A percentile compares a stretch with the other conserved stretches of the same genome.
phyloP scores from a whole-genome alignment of 345 rosid genomes.

The Heritiera littoralis region DNA sequence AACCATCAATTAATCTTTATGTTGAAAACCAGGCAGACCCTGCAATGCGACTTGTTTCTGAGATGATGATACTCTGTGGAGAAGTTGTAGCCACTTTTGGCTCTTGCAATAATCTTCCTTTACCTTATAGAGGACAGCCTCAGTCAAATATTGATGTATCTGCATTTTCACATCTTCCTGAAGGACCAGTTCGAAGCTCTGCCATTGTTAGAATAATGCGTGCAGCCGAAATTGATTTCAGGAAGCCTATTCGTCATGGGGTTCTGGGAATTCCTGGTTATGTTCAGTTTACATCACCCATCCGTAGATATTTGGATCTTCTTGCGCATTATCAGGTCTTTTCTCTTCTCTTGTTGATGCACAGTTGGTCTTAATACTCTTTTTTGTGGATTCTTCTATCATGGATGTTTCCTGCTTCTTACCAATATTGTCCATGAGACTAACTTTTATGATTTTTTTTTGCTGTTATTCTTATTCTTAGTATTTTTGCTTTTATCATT shows the following conservation, averaged over 20 bases:
- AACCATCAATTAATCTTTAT: conserved; percentile 70
- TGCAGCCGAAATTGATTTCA: conserved; percentile 84
- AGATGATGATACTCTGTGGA: conserved; percentile 98
- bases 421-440: neutral
- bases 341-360: conserved; percentile 11
- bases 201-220: conserved; percentile 82
- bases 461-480: neutral
- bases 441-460: neutral
- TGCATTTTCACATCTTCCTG: conserved; percentile 84
- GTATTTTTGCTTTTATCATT: neutral
- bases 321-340: conserved; percentile 95
- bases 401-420: neutral
- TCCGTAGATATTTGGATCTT: conserved; percentile 95
- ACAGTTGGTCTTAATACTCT: neutral
- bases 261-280: conserved; percentile 90
- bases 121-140: conserved; percentile 98
- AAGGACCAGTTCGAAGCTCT: conserved; percentile 87
- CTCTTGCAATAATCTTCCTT: conserved; percentile 63
- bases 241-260: conserved; percentile 88
- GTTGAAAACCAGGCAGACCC: conserved; percentile 91
- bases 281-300: conserved; percentile 96
- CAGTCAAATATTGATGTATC: conserved; percentile 83
- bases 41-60: conserved; percentile 93
- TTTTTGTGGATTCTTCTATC: neutral
- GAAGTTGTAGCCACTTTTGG: conserved; percentile 89